Evolutionary conservation across 2,329 filamentous ascomycete species (phyloP).

Genomic region (Colletotrichum lini): DNA sequence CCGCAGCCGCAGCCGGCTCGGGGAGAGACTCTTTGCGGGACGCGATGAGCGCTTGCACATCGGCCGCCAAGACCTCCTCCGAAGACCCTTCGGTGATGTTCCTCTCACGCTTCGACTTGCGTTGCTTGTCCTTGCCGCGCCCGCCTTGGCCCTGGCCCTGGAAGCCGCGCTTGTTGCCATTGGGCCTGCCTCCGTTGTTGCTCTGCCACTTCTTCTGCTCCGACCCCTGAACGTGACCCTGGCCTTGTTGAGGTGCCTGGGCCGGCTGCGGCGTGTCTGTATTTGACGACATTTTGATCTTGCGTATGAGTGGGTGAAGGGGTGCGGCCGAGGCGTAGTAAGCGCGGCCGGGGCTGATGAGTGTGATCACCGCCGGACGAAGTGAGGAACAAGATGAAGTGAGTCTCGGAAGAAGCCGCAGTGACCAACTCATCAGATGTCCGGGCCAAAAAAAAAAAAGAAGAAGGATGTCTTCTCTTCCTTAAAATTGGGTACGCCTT

Average conservation of each 20-base stretch:
- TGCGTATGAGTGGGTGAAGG: conserved; percentile 3
- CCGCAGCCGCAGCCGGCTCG: conserved; percentile 39
- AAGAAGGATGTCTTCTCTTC: too few relatives aligned
- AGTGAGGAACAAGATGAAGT: conserved; percentile 33
- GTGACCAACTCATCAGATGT: conserved; percentile 30
- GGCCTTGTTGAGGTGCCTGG: conserved; percentile 26
- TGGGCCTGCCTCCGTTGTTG: conserved; percentile 27
- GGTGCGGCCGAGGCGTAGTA: neutral
- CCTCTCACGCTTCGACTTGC: conserved; percentile 71
- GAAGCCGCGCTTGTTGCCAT: conserved; percentile 42
- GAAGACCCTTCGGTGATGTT: conserved; percentile 73
- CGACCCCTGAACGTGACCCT: conserved; percentile 20
- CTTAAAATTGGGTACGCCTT: neutral
- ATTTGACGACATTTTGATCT: conserved; percentile 23
- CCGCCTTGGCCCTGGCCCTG: conserved; percentile 38
- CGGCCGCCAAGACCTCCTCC: conserved; percentile 77
- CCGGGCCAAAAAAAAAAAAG: neutral
- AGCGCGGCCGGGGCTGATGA: conserved; percentile 7
- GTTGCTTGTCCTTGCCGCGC: conserved; percentile 53
- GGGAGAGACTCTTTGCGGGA: conserved; percentile 54
- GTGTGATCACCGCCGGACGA: conserved; percentile 18
- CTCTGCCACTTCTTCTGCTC: conserved; percentile 29
- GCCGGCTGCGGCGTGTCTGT: conserved; percentile 8
- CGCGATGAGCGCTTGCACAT: conserved; percentile 70
- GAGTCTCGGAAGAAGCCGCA: conserved; percentile 40